These are phyloP conservation scores for Fonsecaea pedrosoi DNA, from an alignment of 2,329 filamentous ascomycete genomes.

Conservation along the genomic window DNA sequence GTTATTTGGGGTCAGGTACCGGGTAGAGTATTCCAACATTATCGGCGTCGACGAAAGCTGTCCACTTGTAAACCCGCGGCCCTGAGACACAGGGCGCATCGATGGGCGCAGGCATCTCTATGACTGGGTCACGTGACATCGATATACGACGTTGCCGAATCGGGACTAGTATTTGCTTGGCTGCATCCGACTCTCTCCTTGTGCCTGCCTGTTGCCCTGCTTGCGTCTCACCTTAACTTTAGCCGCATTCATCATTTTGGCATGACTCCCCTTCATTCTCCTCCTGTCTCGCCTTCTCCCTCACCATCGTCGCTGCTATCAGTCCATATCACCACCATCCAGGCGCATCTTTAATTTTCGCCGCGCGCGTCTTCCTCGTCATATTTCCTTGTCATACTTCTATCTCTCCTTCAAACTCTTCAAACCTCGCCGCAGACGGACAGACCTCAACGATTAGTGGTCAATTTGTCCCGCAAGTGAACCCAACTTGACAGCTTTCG, in stretches of 20 bases:
- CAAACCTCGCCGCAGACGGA: slow-evolving; percentile 1
- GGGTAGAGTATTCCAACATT: not conserved
- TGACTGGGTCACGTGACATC: not conserved
- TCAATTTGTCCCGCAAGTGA: not conserved
- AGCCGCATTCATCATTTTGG: slow-evolving; percentile 10
- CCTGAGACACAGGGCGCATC: too few species aligned
- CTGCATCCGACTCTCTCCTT: slow-evolving; percentile 2
- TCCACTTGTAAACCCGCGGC: too few species aligned
- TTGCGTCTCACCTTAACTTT: slow-evolving; percentile 3
- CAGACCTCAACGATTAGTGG: not conserved
- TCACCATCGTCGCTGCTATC: slow-evolving; percentile 17
- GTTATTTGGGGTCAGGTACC: slow-evolving; percentile 2
- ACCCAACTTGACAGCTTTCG: not conserved
- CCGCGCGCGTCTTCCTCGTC: slow-evolving; percentile 10
- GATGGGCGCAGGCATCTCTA: not conserved
- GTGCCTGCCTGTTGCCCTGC: not conserved
- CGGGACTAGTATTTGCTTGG: slow-evolving; percentile 4
- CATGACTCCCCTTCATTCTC: slow-evolving; percentile 10
- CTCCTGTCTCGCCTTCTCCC: slow-evolving; percentile 15
- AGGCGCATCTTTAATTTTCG: slow-evolving; percentile 29
- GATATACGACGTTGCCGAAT: not conserved
- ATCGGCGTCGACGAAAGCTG: not conserved
- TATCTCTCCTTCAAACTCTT: slow-evolving; percentile 13
- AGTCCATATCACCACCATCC: slow-evolving; percentile 18
- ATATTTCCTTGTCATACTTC: slow-evolving; percentile 1